These are phyloP conservation scores for Ananas comosus DNA, from an alignment of 176 grass and related monocot genomes.

Conservation along the genomic window DNA sequence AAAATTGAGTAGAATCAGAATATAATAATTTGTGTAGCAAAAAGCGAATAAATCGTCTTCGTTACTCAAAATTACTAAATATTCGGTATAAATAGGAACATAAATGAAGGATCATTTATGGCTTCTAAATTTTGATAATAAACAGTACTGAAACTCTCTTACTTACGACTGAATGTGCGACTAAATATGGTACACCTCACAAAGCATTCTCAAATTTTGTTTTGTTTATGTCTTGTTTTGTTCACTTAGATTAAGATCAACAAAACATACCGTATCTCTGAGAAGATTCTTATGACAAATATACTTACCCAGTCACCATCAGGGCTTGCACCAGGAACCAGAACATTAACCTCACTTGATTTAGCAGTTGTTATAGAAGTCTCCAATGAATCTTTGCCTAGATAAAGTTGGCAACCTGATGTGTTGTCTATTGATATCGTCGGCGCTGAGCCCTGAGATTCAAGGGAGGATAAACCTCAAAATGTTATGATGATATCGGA, in stretches of 20 bases:
- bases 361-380: constrained; percentile 53
- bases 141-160: no score
- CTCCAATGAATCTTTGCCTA: constrained; percentile 37
- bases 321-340: constrained; percentile 35
- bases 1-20: neutral
- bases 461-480: neutral
- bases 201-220: no score
- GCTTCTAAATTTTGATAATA: no score
- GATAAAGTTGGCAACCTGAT: constrained; percentile 49
- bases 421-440: constrained; percentile 64
- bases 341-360: constrained; percentile 59
- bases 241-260: neutral
- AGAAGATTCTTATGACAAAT: neutral
- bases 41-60: neutral
- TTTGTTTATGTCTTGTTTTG: neutral
- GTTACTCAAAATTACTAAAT: neutral
- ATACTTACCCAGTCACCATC: constrained; percentile 37
- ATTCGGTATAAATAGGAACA: neutral
- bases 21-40: neutral
- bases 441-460: constrained; percentile 33
- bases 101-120: no score
- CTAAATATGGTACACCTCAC: no score
- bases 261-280: neutral
- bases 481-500: neutral
- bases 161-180: no score